Evolutionary conservation across 2,329 filamentous ascomycete genomes (phyloP).

Genomic region (Botryotinia narcissicola): DNA sequence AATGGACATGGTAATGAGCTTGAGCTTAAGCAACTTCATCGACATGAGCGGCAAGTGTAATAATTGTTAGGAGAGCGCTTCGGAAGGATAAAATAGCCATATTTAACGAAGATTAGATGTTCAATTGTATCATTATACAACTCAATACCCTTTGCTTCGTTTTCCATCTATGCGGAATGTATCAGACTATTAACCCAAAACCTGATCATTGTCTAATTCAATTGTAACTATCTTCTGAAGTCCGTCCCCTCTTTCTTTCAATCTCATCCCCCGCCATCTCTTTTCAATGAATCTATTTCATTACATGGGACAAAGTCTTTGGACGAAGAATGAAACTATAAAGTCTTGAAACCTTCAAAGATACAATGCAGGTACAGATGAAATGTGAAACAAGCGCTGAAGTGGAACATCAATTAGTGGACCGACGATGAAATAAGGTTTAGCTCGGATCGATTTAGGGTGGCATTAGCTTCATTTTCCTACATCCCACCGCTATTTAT

Average conservation of each 20-base stretch:
- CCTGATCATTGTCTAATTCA: background rate
- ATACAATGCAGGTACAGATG: background rate
- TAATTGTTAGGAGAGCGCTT: background rate
- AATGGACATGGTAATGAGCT: background rate
- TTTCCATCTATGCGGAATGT: background rate
- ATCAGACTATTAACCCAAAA: background rate
- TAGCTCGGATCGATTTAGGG: background rate
- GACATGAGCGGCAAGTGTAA: background rate
- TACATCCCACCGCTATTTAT: background rate
- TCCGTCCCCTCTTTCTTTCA: background rate
- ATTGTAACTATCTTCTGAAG: background rate
- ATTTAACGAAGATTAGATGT: background rate
- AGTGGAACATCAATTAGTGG: background rate
- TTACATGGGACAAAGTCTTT: background rate
- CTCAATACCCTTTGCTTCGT: background rate
- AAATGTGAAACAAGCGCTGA: background rate
- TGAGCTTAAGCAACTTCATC: background rate
- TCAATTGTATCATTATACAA: background rate
- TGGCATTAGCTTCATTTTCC: background rate
- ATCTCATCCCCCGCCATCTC: background rate
- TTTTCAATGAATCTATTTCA: background rate
- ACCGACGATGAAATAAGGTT: background rate
- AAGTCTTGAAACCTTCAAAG: background rate
- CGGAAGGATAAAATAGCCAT: too few species aligned
- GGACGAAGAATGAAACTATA: background rate